These are phyloP conservation scores for Sporothrix euskadiensis DNA, from an alignment of 2,329 filamentous ascomycete genomes.

Conservation along the genomic window DNA sequence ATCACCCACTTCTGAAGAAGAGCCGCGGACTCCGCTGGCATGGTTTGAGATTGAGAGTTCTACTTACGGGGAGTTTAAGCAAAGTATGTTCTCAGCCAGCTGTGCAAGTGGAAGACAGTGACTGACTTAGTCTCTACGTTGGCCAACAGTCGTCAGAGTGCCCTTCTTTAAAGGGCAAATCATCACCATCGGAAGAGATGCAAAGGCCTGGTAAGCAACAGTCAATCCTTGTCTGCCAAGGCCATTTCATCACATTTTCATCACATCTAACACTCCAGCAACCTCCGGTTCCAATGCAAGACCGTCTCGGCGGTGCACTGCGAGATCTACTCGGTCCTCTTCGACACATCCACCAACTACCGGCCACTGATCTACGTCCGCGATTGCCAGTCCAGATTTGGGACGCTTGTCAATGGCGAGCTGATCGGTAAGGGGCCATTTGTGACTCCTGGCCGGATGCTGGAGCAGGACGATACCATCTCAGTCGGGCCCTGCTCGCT, in stretches of 20 bases:
- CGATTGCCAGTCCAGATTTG: conserved; percentile 56
- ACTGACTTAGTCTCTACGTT: background rate
- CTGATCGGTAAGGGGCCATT: conserved; percentile 46
- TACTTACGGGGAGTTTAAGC: conserved; percentile 29
- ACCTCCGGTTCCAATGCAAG: conserved; percentile 45
- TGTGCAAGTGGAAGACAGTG: no score
- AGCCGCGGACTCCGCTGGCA: conserved; percentile 8
- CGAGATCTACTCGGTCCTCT: conserved; percentile 56
- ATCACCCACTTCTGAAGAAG: background rate
- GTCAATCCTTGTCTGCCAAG: no score
- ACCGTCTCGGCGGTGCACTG: conserved; percentile 56
- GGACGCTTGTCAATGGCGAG: conserved; percentile 53
- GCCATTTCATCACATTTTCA: no score
- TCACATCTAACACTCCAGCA: conserved; percentile 36
- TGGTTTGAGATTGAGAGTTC: conserved; percentile 29
- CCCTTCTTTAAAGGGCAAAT: conserved; percentile 26
- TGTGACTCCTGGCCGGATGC: conserved; percentile 48
- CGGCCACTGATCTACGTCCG: conserved; percentile 53
- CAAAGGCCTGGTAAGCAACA: conserved; percentile 34
- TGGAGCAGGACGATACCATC: conserved; percentile 54
- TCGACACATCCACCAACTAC: conserved; percentile 42
- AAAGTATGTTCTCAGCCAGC: conserved; percentile 12
- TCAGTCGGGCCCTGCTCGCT: conserved; percentile 43
- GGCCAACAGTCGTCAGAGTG: conserved; percentile 29
- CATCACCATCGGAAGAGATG: conserved; percentile 38